Evolutionary conservation across 169 alveolate genomes (phyloP).

Genomic region (Toxoplasma gondii): DNA sequence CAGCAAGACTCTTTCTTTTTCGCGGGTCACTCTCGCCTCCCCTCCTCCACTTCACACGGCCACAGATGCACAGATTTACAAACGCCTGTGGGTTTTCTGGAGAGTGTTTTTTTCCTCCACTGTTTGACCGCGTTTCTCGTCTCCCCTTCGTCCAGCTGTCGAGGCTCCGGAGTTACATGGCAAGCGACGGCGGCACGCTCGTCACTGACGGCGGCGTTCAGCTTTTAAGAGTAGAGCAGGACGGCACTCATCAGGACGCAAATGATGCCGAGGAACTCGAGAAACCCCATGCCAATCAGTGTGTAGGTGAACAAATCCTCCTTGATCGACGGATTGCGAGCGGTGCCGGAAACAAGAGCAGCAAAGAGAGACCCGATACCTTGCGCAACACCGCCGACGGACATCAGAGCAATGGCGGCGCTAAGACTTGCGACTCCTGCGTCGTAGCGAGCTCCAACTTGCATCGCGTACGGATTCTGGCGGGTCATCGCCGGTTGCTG

Average conservation of each 20-base stretch:
- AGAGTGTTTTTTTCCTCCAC: too few species aligned
- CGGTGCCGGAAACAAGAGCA: constrained; percentile 90
- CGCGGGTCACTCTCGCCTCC: too few species aligned
- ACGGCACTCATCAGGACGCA: constrained; percentile 90
- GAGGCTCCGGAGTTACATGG: too few species aligned
- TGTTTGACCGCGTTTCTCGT: too few species aligned
- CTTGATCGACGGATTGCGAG: constrained; percentile 89
- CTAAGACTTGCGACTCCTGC: constrained; percentile 70
- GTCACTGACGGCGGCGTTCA: too few species aligned
- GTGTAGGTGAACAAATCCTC: constrained; percentile 91
- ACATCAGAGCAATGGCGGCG: constrained; percentile 75
- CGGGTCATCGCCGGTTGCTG: constrained; percentile 16
- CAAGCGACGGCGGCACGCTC: too few species aligned
- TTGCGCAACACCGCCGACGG: constrained; percentile 84
- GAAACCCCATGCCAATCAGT: constrained; percentile 91
- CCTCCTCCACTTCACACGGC: too few species aligned
- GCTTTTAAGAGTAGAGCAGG: constrained; percentile 81
- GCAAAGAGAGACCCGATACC: constrained; percentile 92
- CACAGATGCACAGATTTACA: too few species aligned
- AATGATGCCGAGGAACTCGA: constrained; percentile 88
- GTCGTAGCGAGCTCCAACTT: constrained; percentile 58
- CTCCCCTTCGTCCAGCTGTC: too few species aligned
- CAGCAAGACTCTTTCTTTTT: too few species aligned
- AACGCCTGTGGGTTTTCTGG: too few species aligned
- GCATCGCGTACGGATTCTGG: constrained; percentile 29